Conservation (phyloP, 2,329 filamentous ascomycete species). For the Aureobasidium pullulans region DNA sequence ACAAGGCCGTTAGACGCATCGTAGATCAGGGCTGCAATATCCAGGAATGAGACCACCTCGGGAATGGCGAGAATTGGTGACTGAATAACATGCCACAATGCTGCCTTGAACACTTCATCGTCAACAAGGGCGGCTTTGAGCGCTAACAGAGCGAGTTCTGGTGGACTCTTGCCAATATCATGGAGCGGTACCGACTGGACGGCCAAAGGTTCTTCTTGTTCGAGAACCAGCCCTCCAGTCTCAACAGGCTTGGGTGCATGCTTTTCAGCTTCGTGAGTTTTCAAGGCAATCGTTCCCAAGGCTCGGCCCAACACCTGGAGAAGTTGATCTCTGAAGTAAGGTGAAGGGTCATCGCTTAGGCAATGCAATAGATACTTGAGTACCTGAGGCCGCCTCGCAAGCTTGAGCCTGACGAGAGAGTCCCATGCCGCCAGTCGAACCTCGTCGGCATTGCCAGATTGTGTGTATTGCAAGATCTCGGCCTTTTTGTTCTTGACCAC, state of each 20-base stretch:
- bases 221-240: constrained; percentile 47
- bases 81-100: constrained; percentile 49
- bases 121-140: constrained; percentile 46
- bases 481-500: constrained; percentile 46
- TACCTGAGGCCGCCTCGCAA: constrained; percentile 44
- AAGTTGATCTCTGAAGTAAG: constrained; percentile 49
- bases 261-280: constrained; percentile 33
- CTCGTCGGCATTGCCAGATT: constrained; percentile 51
- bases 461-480: constrained; percentile 56
- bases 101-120: constrained; percentile 43
- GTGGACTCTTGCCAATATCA: constrained; percentile 43
- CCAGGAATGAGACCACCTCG: constrained; percentile 50
- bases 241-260: constrained; percentile 26
- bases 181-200: constrained; percentile 41
- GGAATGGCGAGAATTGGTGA: constrained; percentile 43
- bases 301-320: constrained; percentile 47
- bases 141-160: constrained; percentile 52
- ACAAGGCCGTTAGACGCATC: constrained; percentile 43
- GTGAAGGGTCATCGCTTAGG: constrained; percentile 50
- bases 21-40: constrained; percentile 52
- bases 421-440: constrained; percentile 54
- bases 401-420: constrained; percentile 49
- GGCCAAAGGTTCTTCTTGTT: constrained; percentile 47
- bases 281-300: constrained; percentile 53
- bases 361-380: constrained; percentile 51